Evolutionary conservation across 306 rosid species (phyloP), one percentile per base, ranked within the genome.

Genomic region (Corylus avellana): DNA sequence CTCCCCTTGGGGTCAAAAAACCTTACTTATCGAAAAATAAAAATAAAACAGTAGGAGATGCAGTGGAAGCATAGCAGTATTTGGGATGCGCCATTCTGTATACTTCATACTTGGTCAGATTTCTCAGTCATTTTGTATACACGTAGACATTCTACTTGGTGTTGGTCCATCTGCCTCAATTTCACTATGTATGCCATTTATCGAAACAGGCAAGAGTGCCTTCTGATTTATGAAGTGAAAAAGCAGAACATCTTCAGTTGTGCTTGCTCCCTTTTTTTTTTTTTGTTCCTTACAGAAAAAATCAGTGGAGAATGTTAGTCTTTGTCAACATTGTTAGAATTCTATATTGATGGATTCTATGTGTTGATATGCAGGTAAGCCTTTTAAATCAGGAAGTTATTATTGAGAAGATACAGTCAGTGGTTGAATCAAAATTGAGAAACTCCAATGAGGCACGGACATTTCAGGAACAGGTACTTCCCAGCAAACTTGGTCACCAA

Each of bases 321-420:
- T 70, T 81, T 75, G 50, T 35, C 74, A n/a, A 46, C 51, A 20
- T 66, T 4, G 7, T 77, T 61, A 44, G 57, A 62, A n/a, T 25
- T 6, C 37, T 7, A 22, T 12, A 80, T 78, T 70, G 37, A 62
- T 54, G 49, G 11, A 12, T 68, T 77, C 72, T 12, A 29, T 70
- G 51, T 82, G 27, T 70, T 71, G 61, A 42, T 77, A 74, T 83
- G 73, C 86, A 94, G 98, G 98, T 94, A 75, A 92, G 97, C 82
- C 87, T 94, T 82, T 80, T 94, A 82, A 92, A 90, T 75, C 98
- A 94, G 85, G 98, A 94, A 88, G 83, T 88, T 77, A 86, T 94
- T 79, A 86, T 94, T 84, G 97, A 92, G 88, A 91, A 87, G 91
- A 91, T 94, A 87, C 95, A 94, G 83, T 87, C 90, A 0, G 86